Conservation (phyloP, 768 basidiomycete species). For the Phlebiopsis flavidoalba region DNA sequence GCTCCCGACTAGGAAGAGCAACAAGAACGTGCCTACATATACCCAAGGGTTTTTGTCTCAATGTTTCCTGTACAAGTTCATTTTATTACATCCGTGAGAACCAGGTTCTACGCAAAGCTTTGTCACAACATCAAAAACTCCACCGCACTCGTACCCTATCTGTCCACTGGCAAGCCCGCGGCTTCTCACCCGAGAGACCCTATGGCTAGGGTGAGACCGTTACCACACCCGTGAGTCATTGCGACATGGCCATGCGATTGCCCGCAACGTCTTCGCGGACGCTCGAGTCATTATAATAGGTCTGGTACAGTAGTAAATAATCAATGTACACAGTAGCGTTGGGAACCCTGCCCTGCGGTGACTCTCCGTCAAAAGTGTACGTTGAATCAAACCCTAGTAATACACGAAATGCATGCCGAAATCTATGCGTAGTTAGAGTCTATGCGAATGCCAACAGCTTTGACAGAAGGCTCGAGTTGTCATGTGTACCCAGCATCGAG, state of each 20-base stretch:
- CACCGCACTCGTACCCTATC: too few relatives aligned
- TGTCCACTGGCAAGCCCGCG: too few relatives aligned
- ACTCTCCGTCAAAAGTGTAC: not conserved
- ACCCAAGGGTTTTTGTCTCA: too few relatives aligned
- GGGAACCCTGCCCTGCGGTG: not conserved
- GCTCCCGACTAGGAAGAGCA: not conserved
- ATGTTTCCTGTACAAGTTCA: too few relatives aligned
- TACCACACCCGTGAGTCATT: too few relatives aligned
- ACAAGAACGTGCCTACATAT: not conserved
- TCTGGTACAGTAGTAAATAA: not conserved
- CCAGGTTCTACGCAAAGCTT: too few relatives aligned
- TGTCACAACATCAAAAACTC: too few relatives aligned
- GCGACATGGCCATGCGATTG: too few relatives aligned
- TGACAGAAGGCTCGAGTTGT: not conserved
- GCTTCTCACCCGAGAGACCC: too few relatives aligned
- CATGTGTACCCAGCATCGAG: conserved; percentile 11
- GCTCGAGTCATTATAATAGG: not conserved
- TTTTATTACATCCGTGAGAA: too few relatives aligned
- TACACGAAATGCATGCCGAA: conserved; percentile 16
- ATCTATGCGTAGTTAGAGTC: not conserved
- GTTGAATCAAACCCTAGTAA: not conserved
- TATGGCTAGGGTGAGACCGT: too few relatives aligned
- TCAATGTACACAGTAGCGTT: not conserved
- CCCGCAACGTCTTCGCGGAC: too few relatives aligned
- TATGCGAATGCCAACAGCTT: not conserved